Evolutionary conservation across 768 basidiomycete genomes (phyloP), one percentile per base, ranked within the genome.

Genomic region (Russula sp.): DNA sequence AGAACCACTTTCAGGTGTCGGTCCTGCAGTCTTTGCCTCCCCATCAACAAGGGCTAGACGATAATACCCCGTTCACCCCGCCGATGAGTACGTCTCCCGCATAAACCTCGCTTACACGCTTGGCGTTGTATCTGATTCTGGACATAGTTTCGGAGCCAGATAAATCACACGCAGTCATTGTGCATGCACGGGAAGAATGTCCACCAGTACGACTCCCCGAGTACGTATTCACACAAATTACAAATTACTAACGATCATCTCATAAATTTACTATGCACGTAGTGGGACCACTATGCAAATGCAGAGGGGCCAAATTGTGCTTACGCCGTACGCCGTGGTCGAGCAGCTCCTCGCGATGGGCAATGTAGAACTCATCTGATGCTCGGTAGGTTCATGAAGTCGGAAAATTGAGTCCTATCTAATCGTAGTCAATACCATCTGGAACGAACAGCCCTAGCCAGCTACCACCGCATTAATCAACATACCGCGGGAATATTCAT

Each of bases 1-100:
- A 92, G 68, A 80, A 84, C 28, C 92, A 96, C 73, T 89, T 91
- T 69, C 81, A 83, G 61, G 76, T 82, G n/a, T 85, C 90, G 1
- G 92, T 96, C 5, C 79, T 98, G 30, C 89, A 93, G 70, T 83
- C 87, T 66, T 76, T 98, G 34, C 95, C 95, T 0, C 84, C 84
- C 51, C 79, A 83, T 56, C 88, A 96, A 69, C 81, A 85, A 24
- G 83, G 86, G 56, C 77, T 96, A 60, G 90, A 94, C 62, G 92
- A 95, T 70, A 80, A 82, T 7, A 78, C 83, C 4, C 77, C 84
- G 11, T 87, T 89, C 71, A 81, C 87, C 68, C 89, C 84, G 53
- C 83, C 81, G n/a, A 95, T 88, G 90, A 81, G 83, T 87, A 73
- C 59, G 85, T 77, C 24, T 18, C n/a, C 0, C 22, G 16, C 50